Conservation (phyloP, 768 basidiomycete species). For the Clitopilus passeckerianus region DNA sequence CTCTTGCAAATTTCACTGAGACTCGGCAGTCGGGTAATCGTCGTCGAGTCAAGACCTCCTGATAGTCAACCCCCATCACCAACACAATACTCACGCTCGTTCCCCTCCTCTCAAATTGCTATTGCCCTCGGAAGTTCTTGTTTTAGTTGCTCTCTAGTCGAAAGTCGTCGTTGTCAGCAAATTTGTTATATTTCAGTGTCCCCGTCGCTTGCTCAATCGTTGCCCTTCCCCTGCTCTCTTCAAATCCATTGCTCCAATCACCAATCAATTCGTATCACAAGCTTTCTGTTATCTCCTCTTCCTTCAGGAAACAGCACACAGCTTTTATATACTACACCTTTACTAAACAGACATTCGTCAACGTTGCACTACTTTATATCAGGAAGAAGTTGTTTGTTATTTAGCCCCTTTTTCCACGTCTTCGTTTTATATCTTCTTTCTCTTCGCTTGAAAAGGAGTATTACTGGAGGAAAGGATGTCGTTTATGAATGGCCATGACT, state of each 20-base stretch:
- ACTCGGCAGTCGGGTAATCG: not conserved
- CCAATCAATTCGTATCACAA: not conserved
- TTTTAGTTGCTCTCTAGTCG: slow-evolving; percentile 32
- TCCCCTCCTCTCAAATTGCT: slow-evolving; percentile 17
- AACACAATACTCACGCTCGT: not conserved
- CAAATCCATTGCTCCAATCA: slow-evolving; percentile 10
- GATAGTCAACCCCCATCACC: not conserved
- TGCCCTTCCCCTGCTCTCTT: slow-evolving; percentile 14
- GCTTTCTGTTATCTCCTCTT: slow-evolving; percentile 11
- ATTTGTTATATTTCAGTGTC: slow-evolving; percentile 11
- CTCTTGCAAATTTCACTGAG: not conserved
- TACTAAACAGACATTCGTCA: slow-evolving; percentile 3
- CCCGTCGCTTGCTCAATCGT: slow-evolving; percentile 23
- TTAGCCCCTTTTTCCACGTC: slow-evolving; percentile 12
- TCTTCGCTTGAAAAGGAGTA: not conserved
- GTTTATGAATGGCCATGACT: slow-evolving; percentile 35
- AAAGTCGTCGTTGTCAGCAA: slow-evolving; percentile 30
- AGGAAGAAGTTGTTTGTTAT: slow-evolving; percentile 11
- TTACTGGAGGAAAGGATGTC: slow-evolving; percentile 28
- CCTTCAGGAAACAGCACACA: slow-evolving; percentile 12
- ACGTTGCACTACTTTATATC: not conserved
- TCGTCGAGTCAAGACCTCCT: not conserved
- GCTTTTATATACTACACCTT: slow-evolving; percentile 3
- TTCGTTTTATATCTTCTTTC: slow-evolving; percentile 7
- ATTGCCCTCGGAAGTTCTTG: slow-evolving; percentile 25